Conservation (phyloP, 768 basidiomycete genomes). For the Leucocoprinus sp. region DNA sequence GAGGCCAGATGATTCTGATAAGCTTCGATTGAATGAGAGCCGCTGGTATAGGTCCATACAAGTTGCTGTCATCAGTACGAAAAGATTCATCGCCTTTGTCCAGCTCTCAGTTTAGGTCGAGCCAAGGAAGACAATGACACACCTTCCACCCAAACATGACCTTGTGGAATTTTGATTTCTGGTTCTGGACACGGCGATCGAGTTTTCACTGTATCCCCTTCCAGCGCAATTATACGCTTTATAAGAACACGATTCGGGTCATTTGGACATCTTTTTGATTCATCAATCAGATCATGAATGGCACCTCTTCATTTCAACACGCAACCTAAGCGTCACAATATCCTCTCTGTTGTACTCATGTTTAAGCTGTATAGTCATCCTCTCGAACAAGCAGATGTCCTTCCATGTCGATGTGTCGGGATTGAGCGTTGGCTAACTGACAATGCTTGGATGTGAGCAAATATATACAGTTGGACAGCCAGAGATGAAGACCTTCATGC, state of each 20-base stretch:
- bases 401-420: conserved; percentile 55
- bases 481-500: conserved; percentile 59
- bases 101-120: neutral
- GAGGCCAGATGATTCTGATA: conserved; percentile 43
- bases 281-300: neutral
- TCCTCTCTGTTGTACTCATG: conserved; percentile 45
- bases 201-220: conserved; percentile 57
- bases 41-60: conserved; percentile 53
- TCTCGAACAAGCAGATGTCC: conserved; percentile 61
- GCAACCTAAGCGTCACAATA: conserved; percentile 55
- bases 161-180: conserved; percentile 46
- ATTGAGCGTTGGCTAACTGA: conserved; percentile 59
- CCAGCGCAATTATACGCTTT: conserved; percentile 58
- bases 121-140: conserved; percentile 5
- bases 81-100: conserved; percentile 55
- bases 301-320: neutral
- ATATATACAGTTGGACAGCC: neutral
- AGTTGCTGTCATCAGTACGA: conserved; percentile 63
- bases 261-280: conserved; percentile 54
- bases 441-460: neutral
- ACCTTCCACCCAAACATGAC: conserved; percentile 76
- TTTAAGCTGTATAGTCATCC: conserved; percentile 29
- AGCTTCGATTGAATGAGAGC: conserved; percentile 45
- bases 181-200: conserved; percentile 58
- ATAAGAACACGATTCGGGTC: conserved; percentile 45